phyloP scores from a whole-genome alignment of 2,329 filamentous ascomycete genomes.

The Diaporthe australafricana region DNA sequence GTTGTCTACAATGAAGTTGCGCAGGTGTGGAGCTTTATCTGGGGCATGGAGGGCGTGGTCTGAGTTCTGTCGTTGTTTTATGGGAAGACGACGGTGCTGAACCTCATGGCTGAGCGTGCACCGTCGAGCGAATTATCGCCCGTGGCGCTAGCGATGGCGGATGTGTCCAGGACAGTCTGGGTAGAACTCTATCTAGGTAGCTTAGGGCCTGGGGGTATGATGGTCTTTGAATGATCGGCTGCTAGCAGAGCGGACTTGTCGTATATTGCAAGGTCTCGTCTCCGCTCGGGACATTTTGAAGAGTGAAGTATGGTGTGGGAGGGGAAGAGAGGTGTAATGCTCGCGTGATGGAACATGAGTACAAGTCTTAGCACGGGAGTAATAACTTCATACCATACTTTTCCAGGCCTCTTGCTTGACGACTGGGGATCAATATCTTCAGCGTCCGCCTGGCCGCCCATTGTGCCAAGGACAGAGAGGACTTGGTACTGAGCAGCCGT shows the following conservation, averaged over 20 bases:
- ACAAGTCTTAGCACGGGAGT: too few species aligned
- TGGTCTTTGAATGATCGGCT: background rate
- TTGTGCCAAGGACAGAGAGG: too few species aligned
- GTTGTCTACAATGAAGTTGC: background rate
- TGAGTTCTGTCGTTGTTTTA: background rate
- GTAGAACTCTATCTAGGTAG: background rate
- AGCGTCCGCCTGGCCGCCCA: too few species aligned
- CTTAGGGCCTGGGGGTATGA: background rate
- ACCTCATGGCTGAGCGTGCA: background rate
- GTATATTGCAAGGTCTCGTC: background rate
- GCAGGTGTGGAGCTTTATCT: background rate
- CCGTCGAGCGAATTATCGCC: background rate
- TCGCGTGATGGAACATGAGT: too few species aligned
- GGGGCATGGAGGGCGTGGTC: background rate
- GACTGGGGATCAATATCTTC: too few species aligned
- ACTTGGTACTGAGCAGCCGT: too few species aligned
- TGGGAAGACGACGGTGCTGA: background rate
- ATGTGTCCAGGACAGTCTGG: background rate
- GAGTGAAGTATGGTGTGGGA: too few species aligned
- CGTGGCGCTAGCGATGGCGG: background rate
- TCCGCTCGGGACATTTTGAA: background rate
- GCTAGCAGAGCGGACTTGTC: background rate
- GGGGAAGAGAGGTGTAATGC: too few species aligned
- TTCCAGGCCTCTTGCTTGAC: too few species aligned
- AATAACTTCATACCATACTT: too few species aligned